Percentiles rank a stretch among this genome's conserved stretches.
Conservation (phyloP, 75 land plant genomes). For the Cryptomeria japonica region DNA sequence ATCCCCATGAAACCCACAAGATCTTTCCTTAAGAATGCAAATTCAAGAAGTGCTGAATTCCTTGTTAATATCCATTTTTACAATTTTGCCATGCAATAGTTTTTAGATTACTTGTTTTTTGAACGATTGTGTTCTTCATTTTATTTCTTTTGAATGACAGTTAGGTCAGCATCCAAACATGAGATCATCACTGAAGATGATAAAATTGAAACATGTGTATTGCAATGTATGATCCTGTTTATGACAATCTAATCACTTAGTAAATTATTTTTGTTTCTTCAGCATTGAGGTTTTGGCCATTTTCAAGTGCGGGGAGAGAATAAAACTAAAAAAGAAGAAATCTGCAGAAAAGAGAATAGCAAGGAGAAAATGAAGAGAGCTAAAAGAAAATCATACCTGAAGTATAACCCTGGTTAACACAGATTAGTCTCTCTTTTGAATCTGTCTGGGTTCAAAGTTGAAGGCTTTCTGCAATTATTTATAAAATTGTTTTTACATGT, state of each 20-base stretch:
- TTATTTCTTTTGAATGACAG: not conserved
- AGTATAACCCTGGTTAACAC: not conserved
- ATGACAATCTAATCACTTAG: not conserved
- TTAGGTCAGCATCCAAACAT: not conserved
- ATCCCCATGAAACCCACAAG: not conserved
- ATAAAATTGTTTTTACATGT: not conserved
- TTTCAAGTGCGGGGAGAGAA: conserved; percentile 64
- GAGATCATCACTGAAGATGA: not conserved
- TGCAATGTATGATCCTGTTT: not conserved
- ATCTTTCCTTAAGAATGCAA: not conserved
- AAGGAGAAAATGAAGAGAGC: not conserved
- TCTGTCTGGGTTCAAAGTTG: not conserved
- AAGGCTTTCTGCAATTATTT: not conserved
- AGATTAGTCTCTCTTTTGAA: conserved; percentile 2
- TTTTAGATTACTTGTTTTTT: not conserved
- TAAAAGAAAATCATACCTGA: not conserved
- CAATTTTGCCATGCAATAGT: not conserved
- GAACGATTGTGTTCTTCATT: not conserved
- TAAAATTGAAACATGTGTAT: not conserved
- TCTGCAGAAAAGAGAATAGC: not conserved
- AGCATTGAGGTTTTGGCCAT: conserved; percentile 92
- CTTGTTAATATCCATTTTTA: not conserved
- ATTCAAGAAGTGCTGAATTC: not conserved
- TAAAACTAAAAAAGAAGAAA: conserved; percentile 45
- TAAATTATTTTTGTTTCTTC: conserved; percentile 16